Conservation (phyloP, 2,329 filamentous ascomycete genomes). For the Pseudogymnoascus sp. region DNA sequence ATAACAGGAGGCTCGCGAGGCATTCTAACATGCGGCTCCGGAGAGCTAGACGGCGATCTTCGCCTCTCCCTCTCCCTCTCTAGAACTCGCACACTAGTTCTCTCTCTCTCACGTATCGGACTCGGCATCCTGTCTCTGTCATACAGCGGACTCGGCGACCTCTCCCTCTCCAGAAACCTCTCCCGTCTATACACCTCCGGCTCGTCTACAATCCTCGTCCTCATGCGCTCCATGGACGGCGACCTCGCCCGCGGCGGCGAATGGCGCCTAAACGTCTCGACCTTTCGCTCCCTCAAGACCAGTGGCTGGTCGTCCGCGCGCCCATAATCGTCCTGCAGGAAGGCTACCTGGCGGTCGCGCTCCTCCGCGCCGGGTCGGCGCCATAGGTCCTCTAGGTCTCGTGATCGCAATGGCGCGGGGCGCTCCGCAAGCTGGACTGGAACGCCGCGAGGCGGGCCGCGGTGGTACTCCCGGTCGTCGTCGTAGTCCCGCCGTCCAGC, state of each 20-base stretch:
- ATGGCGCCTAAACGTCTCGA: constrained; percentile 4
- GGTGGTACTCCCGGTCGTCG: neutral
- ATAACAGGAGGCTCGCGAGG: constrained; percentile 54
- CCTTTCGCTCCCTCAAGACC: constrained; percentile 4
- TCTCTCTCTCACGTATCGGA: neutral
- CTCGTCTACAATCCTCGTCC: constrained; percentile 6
- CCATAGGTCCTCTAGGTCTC: neutral
- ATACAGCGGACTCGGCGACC: constrained; percentile 2
- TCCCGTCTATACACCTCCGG: neutral
- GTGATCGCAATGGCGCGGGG: neutral
- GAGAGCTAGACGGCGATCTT: constrained; percentile 26
- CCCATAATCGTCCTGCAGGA: constrained; percentile 3
- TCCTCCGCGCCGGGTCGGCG: neutral
- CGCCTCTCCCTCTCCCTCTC: constrained; percentile 35
- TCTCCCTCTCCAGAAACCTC: neutral
- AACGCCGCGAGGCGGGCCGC: neutral
- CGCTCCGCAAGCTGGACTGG: neutral
- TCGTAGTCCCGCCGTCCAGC: constrained; percentile 2
- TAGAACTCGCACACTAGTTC: constrained; percentile 39
- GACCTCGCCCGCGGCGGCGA: neutral
- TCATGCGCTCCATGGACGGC: neutral
- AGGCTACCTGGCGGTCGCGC: neutral
- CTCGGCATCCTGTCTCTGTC: constrained; percentile 34
- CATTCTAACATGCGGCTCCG: constrained; percentile 25
- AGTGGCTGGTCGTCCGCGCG: constrained; percentile 4